Evolutionary conservation across 139 green algal genomes (phyloP), one percentile per base, ranked within the genome.

Genomic region (Asterochloris sp.): DNA sequence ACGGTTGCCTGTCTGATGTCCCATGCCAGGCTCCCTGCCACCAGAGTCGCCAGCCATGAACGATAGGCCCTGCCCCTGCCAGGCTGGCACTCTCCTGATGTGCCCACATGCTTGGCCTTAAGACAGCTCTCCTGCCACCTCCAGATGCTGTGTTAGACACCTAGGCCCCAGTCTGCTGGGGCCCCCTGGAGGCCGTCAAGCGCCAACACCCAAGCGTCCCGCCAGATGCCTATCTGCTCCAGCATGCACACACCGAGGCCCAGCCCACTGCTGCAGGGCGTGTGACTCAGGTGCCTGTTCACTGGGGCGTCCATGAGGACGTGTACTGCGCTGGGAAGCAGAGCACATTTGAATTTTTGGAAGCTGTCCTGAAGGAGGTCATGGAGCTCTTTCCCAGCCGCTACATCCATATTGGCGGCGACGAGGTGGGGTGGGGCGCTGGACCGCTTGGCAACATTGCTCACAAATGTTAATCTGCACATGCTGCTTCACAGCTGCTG

Each of bases 291-390:
- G 89, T 92, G 38, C 88, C 91, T 14, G 85, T 78, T 14, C 83
- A 91, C 16, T 93, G 89, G 89, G 91, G 91, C 8, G 86, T 95
- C 21, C 86, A 92, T 78, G 87, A 90, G 76, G 89, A 92, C 76
- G 89, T 95, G 68, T 92, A 92, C 84, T 95, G 91, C 78, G 89
- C 89, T 73, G 91, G 91, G 15, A 91, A 89, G 64, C 89, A 95
- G 10, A 85, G 86, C 62, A 87, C 88, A 4, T 91, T 93, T n/a
- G 26, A 87, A 0, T 93, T 95, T 76, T 77, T 95, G 67, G 79
- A 91, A 38, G 62, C 69, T 0, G 89, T 95, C 69, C 80, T 95
- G 73, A 80, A 81, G 11, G 89, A 92, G 81, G 86, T 92, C n/a
- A 76, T 87, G 12, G 78, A 80, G 23, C 80, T 92, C 54, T 95